phyloP scores from a whole-genome alignment of 2,329 filamentous ascomycete species.

The Paraphoma chrysanthemicola region DNA sequence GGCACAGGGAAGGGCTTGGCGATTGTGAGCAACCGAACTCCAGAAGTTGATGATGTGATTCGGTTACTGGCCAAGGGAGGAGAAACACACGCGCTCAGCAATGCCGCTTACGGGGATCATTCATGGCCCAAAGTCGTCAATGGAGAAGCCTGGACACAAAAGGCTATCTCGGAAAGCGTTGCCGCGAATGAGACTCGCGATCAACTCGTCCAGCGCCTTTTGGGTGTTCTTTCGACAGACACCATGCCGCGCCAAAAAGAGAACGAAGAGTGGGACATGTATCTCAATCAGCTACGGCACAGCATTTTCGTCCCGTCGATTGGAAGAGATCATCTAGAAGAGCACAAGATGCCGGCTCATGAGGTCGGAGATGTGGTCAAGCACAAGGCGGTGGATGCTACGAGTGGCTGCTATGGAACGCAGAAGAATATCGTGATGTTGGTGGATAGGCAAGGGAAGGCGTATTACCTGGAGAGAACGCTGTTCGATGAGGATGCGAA shows the following conservation, averaged over 20 bases:
- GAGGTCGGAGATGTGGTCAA: slow-evolving; percentile 52
- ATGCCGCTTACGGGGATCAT: slow-evolving; percentile 64
- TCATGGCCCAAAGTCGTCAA: slow-evolving; percentile 68
- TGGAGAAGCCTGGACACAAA: slow-evolving; percentile 61
- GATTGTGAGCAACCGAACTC: slow-evolving; percentile 68
- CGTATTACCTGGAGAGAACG: slow-evolving; percentile 69
- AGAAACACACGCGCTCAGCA: slow-evolving; percentile 67
- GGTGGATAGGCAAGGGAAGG: slow-evolving; percentile 60
- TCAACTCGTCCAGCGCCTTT: slow-evolving; percentile 58
- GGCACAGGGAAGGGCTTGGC: slow-evolving; percentile 51
- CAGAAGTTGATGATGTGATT: slow-evolving; percentile 57
- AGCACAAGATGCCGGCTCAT: slow-evolving; percentile 45
- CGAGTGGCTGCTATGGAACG: slow-evolving; percentile 65
- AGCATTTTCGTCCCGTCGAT: slow-evolving; percentile 68
- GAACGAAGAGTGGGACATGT: slow-evolving; percentile 61
- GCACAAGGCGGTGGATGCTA: slow-evolving; percentile 45
- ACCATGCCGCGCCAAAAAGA: slow-evolving; percentile 60
- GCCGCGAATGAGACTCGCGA: slow-evolving; percentile 54
- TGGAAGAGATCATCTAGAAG: slow-evolving; percentile 54
- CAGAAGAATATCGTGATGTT: slow-evolving; percentile 69
- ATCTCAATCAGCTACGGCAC: slow-evolving; percentile 63
- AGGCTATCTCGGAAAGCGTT: slow-evolving; percentile 57
- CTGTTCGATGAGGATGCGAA: slow-evolving; percentile 62
- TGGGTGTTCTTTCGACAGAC: slow-evolving; percentile 61
- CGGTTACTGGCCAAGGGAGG: slow-evolving; percentile 58